phyloP scores from a whole-genome alignment of 2,329 filamentous ascomycete species.

The Exophiala oligosperma region DNA sequence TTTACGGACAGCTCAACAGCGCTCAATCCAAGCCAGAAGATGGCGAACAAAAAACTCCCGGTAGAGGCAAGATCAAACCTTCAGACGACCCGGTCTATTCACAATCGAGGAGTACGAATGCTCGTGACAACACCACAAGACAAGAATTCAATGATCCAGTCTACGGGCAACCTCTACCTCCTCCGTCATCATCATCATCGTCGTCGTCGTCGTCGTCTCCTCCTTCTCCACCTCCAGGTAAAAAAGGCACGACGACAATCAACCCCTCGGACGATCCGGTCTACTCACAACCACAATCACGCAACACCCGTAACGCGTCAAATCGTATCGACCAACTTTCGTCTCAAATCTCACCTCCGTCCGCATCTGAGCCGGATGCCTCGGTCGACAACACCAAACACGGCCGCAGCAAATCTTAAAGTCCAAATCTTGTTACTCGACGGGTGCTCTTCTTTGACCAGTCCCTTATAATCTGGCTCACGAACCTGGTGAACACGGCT shows the following conservation, averaged over 20 bases:
- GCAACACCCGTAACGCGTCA: not conserved
- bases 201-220: no score
- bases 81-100: conserved; percentile 6
- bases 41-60: not conserved
- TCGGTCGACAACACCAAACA: conserved; percentile 33
- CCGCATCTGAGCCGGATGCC: conserved; percentile 10
- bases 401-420: conserved; percentile 1
- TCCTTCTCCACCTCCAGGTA: no score
- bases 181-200: no score
- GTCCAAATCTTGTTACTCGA: conserved; percentile 13
- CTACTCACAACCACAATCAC: no score
- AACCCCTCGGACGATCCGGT: no score
- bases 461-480: conserved; percentile 45
- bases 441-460: no score
- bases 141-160: not conserved
- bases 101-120: not conserved
- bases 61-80: not conserved
- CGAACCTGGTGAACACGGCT: conserved; percentile 65
- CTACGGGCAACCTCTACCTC: no score
- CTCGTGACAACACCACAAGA: not conserved
- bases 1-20: conserved; percentile 10
- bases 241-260: no score
- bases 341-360: conserved; percentile 39
- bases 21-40: not conserved
- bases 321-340: conserved; percentile 50